Evolutionary conservation across 306 rosid species (phyloP), one percentile per base, ranked within the genome.

Genomic region (Parietaria judaica): DNA sequence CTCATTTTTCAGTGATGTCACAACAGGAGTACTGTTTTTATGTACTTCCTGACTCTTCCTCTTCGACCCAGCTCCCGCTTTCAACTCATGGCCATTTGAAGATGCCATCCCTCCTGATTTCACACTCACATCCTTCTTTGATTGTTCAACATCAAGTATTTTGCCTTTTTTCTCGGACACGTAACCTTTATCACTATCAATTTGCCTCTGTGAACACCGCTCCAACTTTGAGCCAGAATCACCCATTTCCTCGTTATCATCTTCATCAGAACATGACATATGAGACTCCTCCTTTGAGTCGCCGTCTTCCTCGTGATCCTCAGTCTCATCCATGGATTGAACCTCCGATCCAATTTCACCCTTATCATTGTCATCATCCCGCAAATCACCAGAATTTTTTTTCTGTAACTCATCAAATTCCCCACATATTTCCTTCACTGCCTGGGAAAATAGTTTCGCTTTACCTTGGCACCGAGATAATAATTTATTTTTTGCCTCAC

Each of bases 381-480:
- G 70, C 74, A 73, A 74, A 76, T 78, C 77, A 82, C 89, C 66
- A 45, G 77, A 69, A 52, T 74, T 84, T 70, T 74, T 86, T 59
- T 72, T 82, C 74, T 82, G 77, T 13, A 78, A 70, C 76, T 84
- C 94, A 67, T 94, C 95, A 81, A 94, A 94, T 31, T 81, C 95
- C 62, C 74, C 76, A 57, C 89, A 88, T 39, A 94, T 94, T 76
- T 88, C 94, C 78, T 85, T 80, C 81, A 94, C 94, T 43, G 99
- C 99, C 74, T 88, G 95, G 58, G 90, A 8, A 67, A 94, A 94
- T 67, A 55, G 60, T 79, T 79, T 94, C 38, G 97, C 58, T 81
- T 83, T 94, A 65, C 84, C 85, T 8, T 84, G 95, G 78, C 78
- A 61, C 66, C 95, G 83, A 69, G 87, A 68, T 66, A 83, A 76